Evolutionary conservation across 2,329 filamentous ascomycete species (phyloP), one percentile per base, ranked within the genome.

Genomic region (Paraphoma sp.): DNA sequence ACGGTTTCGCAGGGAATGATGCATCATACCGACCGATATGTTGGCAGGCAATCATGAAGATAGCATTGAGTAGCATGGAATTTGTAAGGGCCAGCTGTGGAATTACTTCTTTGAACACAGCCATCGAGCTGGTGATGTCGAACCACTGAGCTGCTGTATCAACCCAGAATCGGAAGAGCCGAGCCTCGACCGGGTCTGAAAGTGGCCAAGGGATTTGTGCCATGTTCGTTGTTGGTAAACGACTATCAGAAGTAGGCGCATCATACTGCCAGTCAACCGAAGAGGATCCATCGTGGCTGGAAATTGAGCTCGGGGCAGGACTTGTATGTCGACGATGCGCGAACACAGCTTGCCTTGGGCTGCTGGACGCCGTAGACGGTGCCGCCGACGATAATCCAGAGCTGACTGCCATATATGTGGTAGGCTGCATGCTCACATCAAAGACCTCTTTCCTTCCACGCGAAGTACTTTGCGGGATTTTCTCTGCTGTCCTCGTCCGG

Each of bases 11-110:
- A 9, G 58, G 60, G 38, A 63, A 65, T 9, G 53, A 33, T 4
- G 58, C 52, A 43, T 65, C 51, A 36, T 54, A 46, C 16, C 71
- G 73, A 30, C 67, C 70, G 11, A 80, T 59, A 51, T 79, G 76
- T 49, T 78, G 69, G 16, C 77, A 74, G 5, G 77, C 76, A 6
- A 72, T 74, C 18, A 77, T 76, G 36, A 75, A 69, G n/a, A 78
- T 72, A 4, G 76, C 75, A 53, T 75, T 75, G 53, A 76, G 60
- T 16, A 83, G 62, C 16, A 80, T 72, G 0, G 78, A 75, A 40
- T 76, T 79, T 28, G 70, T 62, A 3, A 74, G 72, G 6, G 64
- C 60, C 31, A 67, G 49, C 18, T 57, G 56, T 29, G 62, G 62
- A 12, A 63, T 50, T 1, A 57, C 23, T 9, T 54, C 45, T 17